Evolutionary conservation across 2,329 filamentous ascomycete species (phyloP), one percentile per base, ranked within the genome.

Genomic region (Cordyceps pruinosa): DNA sequence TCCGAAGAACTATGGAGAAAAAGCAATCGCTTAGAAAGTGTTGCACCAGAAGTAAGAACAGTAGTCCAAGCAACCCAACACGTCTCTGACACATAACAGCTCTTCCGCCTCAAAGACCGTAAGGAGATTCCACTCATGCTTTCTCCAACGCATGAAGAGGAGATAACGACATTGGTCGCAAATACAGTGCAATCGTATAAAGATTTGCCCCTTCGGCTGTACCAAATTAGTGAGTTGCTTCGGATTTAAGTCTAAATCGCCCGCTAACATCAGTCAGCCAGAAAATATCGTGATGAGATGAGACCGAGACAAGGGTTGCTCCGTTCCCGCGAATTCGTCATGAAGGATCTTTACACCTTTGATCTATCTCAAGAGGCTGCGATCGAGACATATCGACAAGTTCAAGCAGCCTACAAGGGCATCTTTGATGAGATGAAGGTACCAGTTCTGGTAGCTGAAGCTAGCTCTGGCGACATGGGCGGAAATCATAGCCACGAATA

Each of bases 321-420:
- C 9, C 85, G 94, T 10, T 88, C 90, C 1, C 85, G 91, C 60
- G 94, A 99, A 67, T 99, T 99, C 66, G 74, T 90, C 64, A 99
- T 99, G 94, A 99, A 99, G 72, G 94, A 99, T 70, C 80, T 99
- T 1, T 99, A 99, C 70, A 97, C 92, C 0, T 99, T 99, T 67
- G 94, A 99, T 67, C 74, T 79, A 35, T 86, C 80, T 4, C 69
- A 77, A 0, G 73, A 81, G 26, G 75, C 82, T n/a, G 93, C 93
- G 1, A 75, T 92, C n/a, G 73, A 81, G 50, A 96, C 93, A 0
- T 99, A 99, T 64, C 72, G 83, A 7, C 74, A 85, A 42, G 90
- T 96, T 3, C 83, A 88, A 50, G 70, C 71, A 37, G 87, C 88
- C 2, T 99, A 99, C 68, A 78, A 77, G 13, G 79, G 79, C 19